These are phyloP conservation scores for Monotropa hypopitys DNA, from an alignment of 179 eudicot species.

Conservation along the genomic window DNA sequence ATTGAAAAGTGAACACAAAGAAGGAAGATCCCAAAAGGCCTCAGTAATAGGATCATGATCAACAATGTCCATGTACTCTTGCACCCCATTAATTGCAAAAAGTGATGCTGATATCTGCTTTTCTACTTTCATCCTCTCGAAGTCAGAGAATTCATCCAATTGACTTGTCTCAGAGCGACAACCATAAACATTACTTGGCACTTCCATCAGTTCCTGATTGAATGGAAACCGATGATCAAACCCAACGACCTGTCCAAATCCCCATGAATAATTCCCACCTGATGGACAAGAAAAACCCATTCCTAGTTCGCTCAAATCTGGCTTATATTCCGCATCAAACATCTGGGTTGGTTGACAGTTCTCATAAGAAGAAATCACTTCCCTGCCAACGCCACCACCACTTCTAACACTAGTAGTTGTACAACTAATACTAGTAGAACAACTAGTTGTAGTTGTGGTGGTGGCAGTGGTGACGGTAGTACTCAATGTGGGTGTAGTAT, in stretches of 20 bases:
- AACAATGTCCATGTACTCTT: conserved; percentile 44
- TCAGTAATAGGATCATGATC: conserved; percentile 50
- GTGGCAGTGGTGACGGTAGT: background rate
- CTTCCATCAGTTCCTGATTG: conserved; percentile 8
- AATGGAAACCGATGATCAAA: conserved; percentile 23
- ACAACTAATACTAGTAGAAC: background rate
- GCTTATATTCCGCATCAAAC: conserved; percentile 51
- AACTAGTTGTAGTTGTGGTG: conserved; percentile 4
- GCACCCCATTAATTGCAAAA: conserved; percentile 38
- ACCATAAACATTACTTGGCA: background rate
- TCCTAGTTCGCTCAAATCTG: conserved; percentile 36
- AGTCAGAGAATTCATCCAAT: conserved; percentile 24
- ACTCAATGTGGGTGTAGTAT: background rate
- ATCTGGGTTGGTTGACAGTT: conserved; percentile 13
- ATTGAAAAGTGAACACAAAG: conserved; percentile 41
- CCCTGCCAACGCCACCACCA: conserved; percentile 4
- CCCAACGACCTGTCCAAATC: conserved; percentile 13
- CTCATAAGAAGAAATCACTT: conserved; percentile 6
- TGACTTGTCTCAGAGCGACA: background rate
- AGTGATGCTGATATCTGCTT: conserved; percentile 50
- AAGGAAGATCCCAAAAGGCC: conserved; percentile 78
- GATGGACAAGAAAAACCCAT: conserved; percentile 14
- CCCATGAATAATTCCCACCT: conserved; percentile 18
- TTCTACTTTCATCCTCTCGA: conserved; percentile 51
- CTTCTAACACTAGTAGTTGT: background rate